phyloP scores from a whole-genome alignment of 257 asterid genomes.

The Przewalskia tangutica region DNA sequence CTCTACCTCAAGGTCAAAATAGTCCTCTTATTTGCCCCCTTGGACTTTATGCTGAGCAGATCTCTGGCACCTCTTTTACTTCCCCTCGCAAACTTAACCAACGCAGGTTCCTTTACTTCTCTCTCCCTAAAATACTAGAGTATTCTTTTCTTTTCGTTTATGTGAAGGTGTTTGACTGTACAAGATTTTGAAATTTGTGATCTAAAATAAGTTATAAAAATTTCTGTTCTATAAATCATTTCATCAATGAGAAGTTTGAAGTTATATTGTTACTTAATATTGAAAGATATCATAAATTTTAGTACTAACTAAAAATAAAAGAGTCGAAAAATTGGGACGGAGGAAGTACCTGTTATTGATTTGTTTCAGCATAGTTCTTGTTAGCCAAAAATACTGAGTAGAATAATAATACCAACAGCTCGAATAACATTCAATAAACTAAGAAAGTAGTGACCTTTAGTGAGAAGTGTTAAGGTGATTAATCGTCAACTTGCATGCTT shows the following conservation, averaged over 20 bases:
- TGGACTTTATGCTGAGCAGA: constrained; percentile 94
- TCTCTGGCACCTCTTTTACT: constrained; percentile 96
- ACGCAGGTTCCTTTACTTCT: constrained; percentile 35
- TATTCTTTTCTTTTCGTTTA: too few species aligned
- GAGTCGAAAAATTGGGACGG: too few species aligned
- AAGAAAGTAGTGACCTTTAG: not conserved
- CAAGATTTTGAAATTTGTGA: too few species aligned
- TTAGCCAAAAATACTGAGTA: not conserved
- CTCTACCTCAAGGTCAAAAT: constrained; percentile 77
- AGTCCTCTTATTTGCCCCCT: constrained; percentile 76
- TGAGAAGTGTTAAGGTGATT: too few species aligned
- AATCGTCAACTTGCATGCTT: too few species aligned
- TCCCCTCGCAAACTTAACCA: constrained; percentile 86
- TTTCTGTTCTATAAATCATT: too few species aligned
- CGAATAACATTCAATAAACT: not conserved
- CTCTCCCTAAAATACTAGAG: not conserved
- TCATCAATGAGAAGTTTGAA: too few species aligned
- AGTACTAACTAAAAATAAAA: too few species aligned
- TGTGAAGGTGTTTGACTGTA: too few species aligned
- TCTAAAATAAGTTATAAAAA: too few species aligned
- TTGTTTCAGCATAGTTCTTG: not conserved
- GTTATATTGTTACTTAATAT: too few species aligned
- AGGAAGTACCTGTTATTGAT: not conserved
- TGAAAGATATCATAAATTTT: too few species aligned
- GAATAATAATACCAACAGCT: not conserved